Conservation (phyloP, 345 rosid species). For the Brassica carinata region DNA sequence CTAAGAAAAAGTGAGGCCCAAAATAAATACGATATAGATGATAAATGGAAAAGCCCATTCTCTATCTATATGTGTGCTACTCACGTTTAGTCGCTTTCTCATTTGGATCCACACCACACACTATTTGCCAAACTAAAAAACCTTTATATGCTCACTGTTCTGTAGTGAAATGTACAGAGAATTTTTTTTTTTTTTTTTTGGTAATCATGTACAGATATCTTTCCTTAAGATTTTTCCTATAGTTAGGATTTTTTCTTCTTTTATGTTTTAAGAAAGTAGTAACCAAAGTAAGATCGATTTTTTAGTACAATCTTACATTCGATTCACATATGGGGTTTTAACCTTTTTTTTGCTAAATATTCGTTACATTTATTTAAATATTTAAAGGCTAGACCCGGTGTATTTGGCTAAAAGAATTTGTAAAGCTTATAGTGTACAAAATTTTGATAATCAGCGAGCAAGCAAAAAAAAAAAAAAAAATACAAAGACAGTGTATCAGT, state of each 20-base stretch:
- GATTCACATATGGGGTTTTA: background rate
- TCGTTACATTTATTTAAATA: no score
- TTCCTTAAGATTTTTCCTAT: background rate
- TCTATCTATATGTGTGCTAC: background rate
- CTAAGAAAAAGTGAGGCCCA: conserved; percentile 38
- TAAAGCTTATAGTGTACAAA: no score
- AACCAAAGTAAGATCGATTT: background rate
- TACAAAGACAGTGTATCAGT: no score
- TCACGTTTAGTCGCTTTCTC: conserved; percentile 41
- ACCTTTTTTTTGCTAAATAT: no score
- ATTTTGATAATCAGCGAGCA: no score
- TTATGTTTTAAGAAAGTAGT: background rate
- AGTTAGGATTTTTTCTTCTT: background rate
- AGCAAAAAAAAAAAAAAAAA: no score
- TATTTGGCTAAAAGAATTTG: no score
- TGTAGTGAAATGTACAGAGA: conserved; percentile 2
- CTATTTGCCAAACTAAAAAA: conserved; percentile 10
- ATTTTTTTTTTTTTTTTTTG: no score
- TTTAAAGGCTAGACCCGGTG: no score
- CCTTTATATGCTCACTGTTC: background rate
- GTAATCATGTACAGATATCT: no score
- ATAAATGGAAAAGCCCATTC: conserved; percentile 37
- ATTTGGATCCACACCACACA: conserved; percentile 32
- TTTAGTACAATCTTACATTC: background rate
- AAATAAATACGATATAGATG: conserved; percentile 32